These are phyloP conservation scores for Hydnum rufescens DNA, from an alignment of 768 basidiomycete species.

Conservation along the genomic window DNA sequence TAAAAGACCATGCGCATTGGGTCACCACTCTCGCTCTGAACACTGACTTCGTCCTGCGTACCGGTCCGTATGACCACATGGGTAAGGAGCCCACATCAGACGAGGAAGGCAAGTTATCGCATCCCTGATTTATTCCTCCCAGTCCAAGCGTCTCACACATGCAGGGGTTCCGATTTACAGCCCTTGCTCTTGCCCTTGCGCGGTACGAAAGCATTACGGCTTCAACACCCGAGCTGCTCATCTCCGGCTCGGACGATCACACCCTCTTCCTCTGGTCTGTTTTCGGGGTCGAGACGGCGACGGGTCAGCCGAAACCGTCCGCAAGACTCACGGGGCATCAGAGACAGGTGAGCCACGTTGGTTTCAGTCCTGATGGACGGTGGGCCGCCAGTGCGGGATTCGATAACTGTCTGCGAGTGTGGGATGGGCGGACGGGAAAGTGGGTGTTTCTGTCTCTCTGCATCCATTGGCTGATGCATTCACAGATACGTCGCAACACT, in stretches of 20 bases:
- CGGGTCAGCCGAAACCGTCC: slow-evolving; percentile 40
- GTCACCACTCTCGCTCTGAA: slow-evolving; percentile 92
- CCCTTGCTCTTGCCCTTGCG: slow-evolving; percentile 50
- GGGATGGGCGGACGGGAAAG: slow-evolving; percentile 51
- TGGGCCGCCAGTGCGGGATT: slow-evolving; percentile 83
- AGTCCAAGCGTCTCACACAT: no score
- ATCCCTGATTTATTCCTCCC: not conserved
- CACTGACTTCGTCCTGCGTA: slow-evolving; percentile 86
- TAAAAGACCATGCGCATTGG: slow-evolving; percentile 97
- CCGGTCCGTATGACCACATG: slow-evolving; percentile 85
- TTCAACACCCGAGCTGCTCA: slow-evolving; percentile 55
- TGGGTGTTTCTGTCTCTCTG: slow-evolving; percentile 12
- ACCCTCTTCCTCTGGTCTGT: slow-evolving; percentile 92
- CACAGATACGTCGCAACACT: slow-evolving; percentile 73
- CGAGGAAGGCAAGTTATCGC: slow-evolving; percentile 43
- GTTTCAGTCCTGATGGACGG: slow-evolving; percentile 83
- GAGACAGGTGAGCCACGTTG: slow-evolving; percentile 81
- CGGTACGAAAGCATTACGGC: slow-evolving; percentile 58
- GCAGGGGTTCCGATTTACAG: slow-evolving; percentile 28
- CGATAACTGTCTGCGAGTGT: slow-evolving; percentile 78
- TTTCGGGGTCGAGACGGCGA: slow-evolving; percentile 29
- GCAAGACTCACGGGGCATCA: slow-evolving; percentile 86
- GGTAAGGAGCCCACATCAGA: slow-evolving; percentile 61
- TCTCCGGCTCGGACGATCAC: slow-evolving; percentile 95
- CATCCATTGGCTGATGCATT: slow-evolving; percentile 12